Percentiles rank a stretch among this genome's conserved stretches.
Conservation (phyloP, 176 grass and related monocot species). For the Phyllostachys edulis region DNA sequence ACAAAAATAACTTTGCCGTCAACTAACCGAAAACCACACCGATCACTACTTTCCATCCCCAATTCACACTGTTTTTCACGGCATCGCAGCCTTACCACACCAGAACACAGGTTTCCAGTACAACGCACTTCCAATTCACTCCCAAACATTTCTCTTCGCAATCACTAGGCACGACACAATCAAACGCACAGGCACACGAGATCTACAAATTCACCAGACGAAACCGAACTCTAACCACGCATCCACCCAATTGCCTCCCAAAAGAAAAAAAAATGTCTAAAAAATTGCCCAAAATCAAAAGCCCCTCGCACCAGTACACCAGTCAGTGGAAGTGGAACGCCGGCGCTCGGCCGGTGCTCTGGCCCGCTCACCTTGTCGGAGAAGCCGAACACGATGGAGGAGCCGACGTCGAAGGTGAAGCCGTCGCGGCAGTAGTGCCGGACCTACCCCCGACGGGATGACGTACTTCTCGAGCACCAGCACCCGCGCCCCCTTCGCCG, state of each 20-base stretch:
- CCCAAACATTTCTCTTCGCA: too few relatives aligned
- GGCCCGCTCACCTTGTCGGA: slow-evolving; percentile 65
- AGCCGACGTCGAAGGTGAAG: slow-evolving; percentile 93
- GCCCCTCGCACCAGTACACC: not conserved
- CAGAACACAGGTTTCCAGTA: not conserved
- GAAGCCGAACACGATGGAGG: slow-evolving; percentile 94
- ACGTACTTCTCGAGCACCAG: slow-evolving; percentile 95
- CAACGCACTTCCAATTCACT: too few relatives aligned
- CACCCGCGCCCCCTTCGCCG: slow-evolving; percentile 74
- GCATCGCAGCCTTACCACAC: not conserved
- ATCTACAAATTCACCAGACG: not conserved
- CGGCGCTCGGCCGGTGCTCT: too few relatives aligned
- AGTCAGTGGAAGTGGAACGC: not conserved
- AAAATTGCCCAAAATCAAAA: not conserved
- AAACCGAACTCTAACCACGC: not conserved
- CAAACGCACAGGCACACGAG: not conserved
- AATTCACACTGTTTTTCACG: not conserved
- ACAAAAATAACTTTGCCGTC: too few relatives aligned
- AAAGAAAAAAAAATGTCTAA: not conserved
- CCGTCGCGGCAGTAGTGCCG: slow-evolving; percentile 63
- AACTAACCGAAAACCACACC: too few relatives aligned
- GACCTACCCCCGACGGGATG: slow-evolving; percentile 85
- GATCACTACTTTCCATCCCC: not conserved
- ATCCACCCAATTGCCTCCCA: not conserved
- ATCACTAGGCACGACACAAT: not conserved